phyloP scores from a whole-genome alignment of 768 basidiomycete species.

The Albatrellus ellisii region DNA sequence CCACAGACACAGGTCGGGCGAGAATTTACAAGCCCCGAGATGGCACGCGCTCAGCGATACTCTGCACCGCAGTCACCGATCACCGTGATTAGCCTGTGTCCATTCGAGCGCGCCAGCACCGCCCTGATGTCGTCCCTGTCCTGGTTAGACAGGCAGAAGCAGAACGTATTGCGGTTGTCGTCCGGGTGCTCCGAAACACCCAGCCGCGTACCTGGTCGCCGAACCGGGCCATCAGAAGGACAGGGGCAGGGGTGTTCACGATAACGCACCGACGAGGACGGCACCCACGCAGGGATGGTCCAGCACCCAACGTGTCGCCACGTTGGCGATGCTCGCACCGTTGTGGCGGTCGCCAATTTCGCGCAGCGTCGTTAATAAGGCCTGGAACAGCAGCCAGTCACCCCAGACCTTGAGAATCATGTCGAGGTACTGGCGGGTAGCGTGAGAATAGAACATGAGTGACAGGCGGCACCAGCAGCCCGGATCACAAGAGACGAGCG shows the following conservation, averaged over 20 bases:
- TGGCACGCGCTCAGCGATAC: conserved; percentile 40
- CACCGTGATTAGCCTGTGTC: conserved; percentile 43
- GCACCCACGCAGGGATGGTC: conserved; percentile 70
- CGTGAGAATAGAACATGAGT: not conserved
- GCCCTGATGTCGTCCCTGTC: conserved; percentile 53
- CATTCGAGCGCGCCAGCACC: conserved; percentile 49
- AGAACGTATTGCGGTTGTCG: conserved; percentile 54
- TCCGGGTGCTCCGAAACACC: conserved; percentile 63
- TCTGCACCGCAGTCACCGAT: conserved; percentile 82
- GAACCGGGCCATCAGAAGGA: not conserved
- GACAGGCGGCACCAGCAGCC: not conserved
- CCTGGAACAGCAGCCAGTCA: conserved; percentile 62
- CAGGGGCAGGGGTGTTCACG: not conserved
- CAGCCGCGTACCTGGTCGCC: conserved; percentile 45
- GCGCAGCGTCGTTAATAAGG: conserved; percentile 43
- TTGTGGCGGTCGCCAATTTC: conserved; percentile 55
- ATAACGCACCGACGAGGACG: conserved; percentile 53
- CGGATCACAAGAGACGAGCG: not conserved
- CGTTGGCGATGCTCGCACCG: conserved; percentile 57
- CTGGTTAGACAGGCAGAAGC: conserved; percentile 37
- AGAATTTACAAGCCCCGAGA: too few species aligned
- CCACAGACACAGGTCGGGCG: too few species aligned
- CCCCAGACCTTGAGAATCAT: conserved; percentile 76
- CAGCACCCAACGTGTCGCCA: conserved; percentile 74
- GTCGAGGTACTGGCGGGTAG: conserved; percentile 53